Conservation (phyloP, 2,329 filamentous ascomycete genomes). For the Alternaria alternata region DNA sequence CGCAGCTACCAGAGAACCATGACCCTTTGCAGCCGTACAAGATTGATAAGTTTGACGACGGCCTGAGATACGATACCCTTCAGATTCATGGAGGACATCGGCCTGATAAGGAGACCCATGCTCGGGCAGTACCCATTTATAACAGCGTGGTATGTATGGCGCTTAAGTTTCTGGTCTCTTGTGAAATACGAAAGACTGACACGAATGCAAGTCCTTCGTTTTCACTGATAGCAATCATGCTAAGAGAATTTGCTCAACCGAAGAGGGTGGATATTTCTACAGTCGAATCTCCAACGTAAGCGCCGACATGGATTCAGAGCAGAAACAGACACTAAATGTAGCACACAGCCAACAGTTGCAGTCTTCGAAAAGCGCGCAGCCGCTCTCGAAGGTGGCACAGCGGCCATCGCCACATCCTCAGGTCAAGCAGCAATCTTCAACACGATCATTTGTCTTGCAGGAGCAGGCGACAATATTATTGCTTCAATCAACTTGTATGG, state of each 20-base stretch:
- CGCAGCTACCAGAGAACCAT: neutral
- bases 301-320: neutral
- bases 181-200: neutral
- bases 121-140: slow-evolving; percentile 1
- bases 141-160: neutral
- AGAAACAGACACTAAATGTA: neutral
- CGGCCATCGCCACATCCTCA: slow-evolving; percentile 51
- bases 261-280: neutral
- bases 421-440: slow-evolving; percentile 51
- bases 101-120: slow-evolving; percentile 1
- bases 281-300: slow-evolving; percentile 3
- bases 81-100: slow-evolving; percentile 1
- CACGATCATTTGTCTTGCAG: slow-evolving; percentile 49
- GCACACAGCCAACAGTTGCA: slow-evolving; percentile 42
- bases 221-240: slow-evolving; percentile 2
- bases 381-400: slow-evolving; percentile 51
- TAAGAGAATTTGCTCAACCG: neutral
- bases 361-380: slow-evolving; percentile 52
- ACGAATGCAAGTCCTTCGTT: neutral
- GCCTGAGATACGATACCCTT: slow-evolving; percentile 2
- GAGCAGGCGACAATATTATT: slow-evolving; percentile 51
- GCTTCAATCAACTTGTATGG: slow-evolving; percentile 51
- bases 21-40: neutral
- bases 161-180: neutral
- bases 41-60: slow-evolving; percentile 1